Base-by-base conservation (phyloP, 495 filamentous ascomycete species). In the Neurospora sp. region DNA sequence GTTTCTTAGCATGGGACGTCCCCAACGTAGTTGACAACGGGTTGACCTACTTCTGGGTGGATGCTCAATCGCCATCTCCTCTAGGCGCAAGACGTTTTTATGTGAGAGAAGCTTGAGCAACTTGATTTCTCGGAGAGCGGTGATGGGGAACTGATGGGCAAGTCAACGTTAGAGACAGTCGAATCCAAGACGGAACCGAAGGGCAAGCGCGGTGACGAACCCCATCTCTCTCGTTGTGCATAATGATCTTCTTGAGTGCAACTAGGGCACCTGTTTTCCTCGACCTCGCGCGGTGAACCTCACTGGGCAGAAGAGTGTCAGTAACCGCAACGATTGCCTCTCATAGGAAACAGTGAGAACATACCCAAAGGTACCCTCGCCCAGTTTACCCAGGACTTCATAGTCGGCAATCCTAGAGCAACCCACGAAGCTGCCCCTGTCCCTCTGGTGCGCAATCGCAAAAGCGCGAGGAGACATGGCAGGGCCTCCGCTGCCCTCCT, bases 291-390 rank as follows among this genome's bases (percentile, higher is more conserved):
- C 94, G 95, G 80, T 98, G 92, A 69, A 99, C 96, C 84, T 97
- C 94, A 73, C 92, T 94, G 74, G 35, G 40, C 68, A 74, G n/a
- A 6, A 38, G 72, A 78, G 39, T 76, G 76, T 75, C 48, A 73
- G 72, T 7, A 44, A 71, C 70, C 12, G 31, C 20, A 38, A 20
- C 16, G n/a, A 10, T 38, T 0, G 11, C 48, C 6, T 37, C 16
- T 27, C 35, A 14, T 8, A 18, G 2, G 20, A 31, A 46, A n/a
- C 9, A 78, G 27, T n/a, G 27, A 1, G 8, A 18, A 72, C 88
- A 72, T 79, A 94, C 92, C 95, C 96, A 83, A 99, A 99, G 22
- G 96, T 99, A 70, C 96, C 96, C 81, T 99, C 96, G 74, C 96
- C 96, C 69, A 99, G 88, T 84, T 99, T 99, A 69, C 90, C 91